Percentiles rank a stretch among this genome's conserved stretches.
Evolutionary conservation across 1,139 yeast species (phyloP).

Genomic region (Dujonia santamariae): DNA sequence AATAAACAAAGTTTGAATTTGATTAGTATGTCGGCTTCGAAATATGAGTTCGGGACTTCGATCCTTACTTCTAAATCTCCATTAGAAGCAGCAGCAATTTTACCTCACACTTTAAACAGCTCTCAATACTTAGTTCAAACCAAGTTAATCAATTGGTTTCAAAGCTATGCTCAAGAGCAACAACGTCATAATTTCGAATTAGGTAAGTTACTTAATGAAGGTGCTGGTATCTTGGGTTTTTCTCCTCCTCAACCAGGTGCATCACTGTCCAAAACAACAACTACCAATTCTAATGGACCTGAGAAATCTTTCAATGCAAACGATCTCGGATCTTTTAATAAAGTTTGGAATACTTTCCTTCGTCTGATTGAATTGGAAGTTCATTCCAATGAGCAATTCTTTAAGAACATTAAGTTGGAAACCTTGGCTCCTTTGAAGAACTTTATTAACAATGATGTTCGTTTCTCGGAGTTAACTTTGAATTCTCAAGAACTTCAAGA

Average conservation of each 20-base stretch:
- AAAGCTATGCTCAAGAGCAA: conserved; percentile 47
- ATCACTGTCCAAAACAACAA: conserved; percentile 12
- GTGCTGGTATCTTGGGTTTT: conserved; percentile 31
- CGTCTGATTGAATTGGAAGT: conserved; percentile 52
- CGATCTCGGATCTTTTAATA: conserved; percentile 54
- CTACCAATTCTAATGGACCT: background rate
- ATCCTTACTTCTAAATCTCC: conserved; percentile 45
- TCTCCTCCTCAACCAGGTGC: conserved; percentile 7
- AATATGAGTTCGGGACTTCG: conserved; percentile 33
- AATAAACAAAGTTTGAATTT: too few relatives aligned
- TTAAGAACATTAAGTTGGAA: conserved; percentile 53
- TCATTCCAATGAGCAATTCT: conserved; percentile 48
- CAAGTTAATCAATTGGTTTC: conserved; percentile 53
- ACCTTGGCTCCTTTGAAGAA: conserved; percentile 53
- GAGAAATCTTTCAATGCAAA: conserved; percentile 22
- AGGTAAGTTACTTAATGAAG: conserved; percentile 43
- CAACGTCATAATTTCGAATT: conserved; percentile 51
- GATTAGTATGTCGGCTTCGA: conserved; percentile 19
- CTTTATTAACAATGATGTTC: conserved; percentile 51
- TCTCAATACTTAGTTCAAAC: conserved; percentile 17
- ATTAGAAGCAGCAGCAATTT: conserved; percentile 38
- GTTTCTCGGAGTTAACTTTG: conserved; percentile 40
- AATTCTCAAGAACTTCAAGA: conserved; percentile 43
- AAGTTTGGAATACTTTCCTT: conserved; percentile 57
- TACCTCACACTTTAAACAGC: conserved; percentile 25